Percentiles rank a stretch among this genome's conserved stretches.
Evolutionary conservation across 2,329 filamentous ascomycete species (phyloP).

Genomic region (Epichloe baconii): DNA sequence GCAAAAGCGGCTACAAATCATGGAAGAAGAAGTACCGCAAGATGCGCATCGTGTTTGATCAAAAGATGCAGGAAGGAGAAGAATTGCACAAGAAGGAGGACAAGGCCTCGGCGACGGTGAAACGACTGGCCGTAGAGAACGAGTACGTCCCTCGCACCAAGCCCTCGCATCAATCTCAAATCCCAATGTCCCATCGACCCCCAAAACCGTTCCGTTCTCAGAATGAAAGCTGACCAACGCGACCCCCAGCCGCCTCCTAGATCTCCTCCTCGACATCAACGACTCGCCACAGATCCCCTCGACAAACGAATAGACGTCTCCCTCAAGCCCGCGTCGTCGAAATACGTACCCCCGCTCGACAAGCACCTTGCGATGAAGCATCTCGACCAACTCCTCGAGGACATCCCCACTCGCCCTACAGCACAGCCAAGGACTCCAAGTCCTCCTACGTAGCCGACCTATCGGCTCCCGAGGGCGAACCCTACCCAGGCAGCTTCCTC

Average conservation of each 20-base stretch:
- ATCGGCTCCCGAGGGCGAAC: conserved; percentile 34
- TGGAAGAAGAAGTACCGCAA: conserved; percentile 94
- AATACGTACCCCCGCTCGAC: conserved; percentile 19
- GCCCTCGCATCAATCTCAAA: neutral
- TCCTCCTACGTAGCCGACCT: conserved; percentile 41
- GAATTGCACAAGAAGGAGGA: conserved; percentile 70
- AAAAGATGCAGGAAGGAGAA: conserved; percentile 69
- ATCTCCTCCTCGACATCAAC: conserved; percentile 84
- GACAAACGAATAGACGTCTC: conserved; percentile 63
- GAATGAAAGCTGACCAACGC: neutral
- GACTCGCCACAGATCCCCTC: conserved; percentile 59
- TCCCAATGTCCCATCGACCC: no score
- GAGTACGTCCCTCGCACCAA: conserved; percentile 49
- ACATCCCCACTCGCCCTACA: conserved; percentile 38
- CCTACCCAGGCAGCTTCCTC: conserved; percentile 52
- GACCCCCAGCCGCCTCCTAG: conserved; percentile 62
- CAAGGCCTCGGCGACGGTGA: conserved; percentile 66
- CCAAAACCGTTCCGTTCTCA: no score
- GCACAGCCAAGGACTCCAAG: conserved; percentile 47
- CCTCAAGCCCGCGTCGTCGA: conserved; percentile 28
- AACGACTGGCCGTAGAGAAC: conserved; percentile 77
- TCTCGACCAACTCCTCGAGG: conserved; percentile 35
- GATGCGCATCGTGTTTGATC: conserved; percentile 69
- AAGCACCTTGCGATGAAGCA: conserved; percentile 30
- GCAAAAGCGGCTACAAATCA: conserved; percentile 46